Base-by-base conservation (phyloP, 129 eudicot genomes). In the Kitagawia praeruptora region DNA sequence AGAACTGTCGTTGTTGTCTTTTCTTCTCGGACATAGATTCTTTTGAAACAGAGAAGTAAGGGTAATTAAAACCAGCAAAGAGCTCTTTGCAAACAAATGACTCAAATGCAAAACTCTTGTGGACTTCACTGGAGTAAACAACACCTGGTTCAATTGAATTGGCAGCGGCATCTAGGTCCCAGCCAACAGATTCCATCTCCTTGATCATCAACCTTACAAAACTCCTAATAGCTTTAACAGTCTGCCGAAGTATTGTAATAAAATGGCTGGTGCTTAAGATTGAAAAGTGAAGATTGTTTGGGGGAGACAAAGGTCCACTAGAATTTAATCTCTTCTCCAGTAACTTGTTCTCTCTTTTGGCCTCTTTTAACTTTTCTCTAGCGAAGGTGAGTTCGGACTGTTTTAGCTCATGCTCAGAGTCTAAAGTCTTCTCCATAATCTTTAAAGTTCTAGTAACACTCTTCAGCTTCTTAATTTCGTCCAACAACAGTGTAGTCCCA, bases 91-190 rank as follows among this genome's bases (percentile, higher is more conserved):
- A 87, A 10, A 96, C 93, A 56, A 87, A 92, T 7, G 97, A 90
- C 80, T 92, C 99, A 34, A 96, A 89, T 12, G 96, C 90, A 40
- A 78, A 92, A 64, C 90, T 89, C 31, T 49, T 87, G 79, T 92
- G 91, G 63, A 8, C 74, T 0, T 40, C 79, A 34, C 85, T 88
- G 81, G 84, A 74, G 75, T 82, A 89, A 19, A 75, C 80, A 75
- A 89, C 87, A 31, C 82, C 86, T 1, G 99, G 97, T 61, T 89
- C 89, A 64, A 95, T 92, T 44, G 91, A 70, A 67, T 75, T 76
- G 4, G 86, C 94, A 1, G 95, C 99, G 10, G 91, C 89, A 56
- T 84, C 87, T 74, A 96, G 71, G 76, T 96, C 90, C 99, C 98
- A 96, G 9, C 80, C 91, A 14, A 92, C 93, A 19, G 82, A 87